phyloP scores from a whole-genome alignment of 75 land plant genomes.

The Pinus taeda region DNA sequence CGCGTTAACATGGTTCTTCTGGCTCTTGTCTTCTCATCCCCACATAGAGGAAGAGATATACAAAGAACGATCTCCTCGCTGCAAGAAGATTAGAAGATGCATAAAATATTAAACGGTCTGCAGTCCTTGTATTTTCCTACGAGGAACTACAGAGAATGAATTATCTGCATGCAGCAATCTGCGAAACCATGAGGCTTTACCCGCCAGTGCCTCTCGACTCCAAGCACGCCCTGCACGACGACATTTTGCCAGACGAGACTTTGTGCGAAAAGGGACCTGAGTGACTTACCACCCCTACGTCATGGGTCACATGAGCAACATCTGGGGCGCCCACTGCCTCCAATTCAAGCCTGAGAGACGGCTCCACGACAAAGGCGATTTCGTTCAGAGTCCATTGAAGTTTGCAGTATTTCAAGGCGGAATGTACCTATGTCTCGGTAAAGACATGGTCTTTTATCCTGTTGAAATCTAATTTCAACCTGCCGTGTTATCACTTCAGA shows the following conservation, averaged over 20 bases:
- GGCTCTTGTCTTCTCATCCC: slow-evolving; percentile 27
- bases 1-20: slow-evolving; percentile 52
- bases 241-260: slow-evolving; percentile 38
- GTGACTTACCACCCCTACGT: slow-evolving; percentile 25
- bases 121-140: slow-evolving; percentile 11
- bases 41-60: slow-evolving; percentile 19
- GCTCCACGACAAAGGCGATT: slow-evolving; percentile 18
- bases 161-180: too few species aligned
- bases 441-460: slow-evolving; percentile 51
- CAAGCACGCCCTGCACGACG: too few species aligned
- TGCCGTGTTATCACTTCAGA: too few species aligned
- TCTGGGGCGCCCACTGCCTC: slow-evolving; percentile 53
- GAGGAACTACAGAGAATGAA: slow-evolving; percentile 35
- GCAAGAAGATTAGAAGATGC: background rate
- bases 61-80: slow-evolving; percentile 11
- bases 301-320: slow-evolving; percentile 46
- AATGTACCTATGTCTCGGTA: slow-evolving; percentile 51
- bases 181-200: too few species aligned
- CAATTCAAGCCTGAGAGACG: slow-evolving; percentile 54
- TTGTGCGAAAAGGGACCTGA: background rate
- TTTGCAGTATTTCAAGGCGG: slow-evolving; percentile 46
- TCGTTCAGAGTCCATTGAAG: slow-evolving; percentile 24
- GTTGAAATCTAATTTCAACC: too few species aligned
- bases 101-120: background rate
- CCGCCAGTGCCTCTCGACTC: too few species aligned